Evolutionary conservation across 2,329 filamentous ascomycete genomes (phyloP), one percentile per base, ranked within the genome.

Genomic region (Phialophora tarda): DNA sequence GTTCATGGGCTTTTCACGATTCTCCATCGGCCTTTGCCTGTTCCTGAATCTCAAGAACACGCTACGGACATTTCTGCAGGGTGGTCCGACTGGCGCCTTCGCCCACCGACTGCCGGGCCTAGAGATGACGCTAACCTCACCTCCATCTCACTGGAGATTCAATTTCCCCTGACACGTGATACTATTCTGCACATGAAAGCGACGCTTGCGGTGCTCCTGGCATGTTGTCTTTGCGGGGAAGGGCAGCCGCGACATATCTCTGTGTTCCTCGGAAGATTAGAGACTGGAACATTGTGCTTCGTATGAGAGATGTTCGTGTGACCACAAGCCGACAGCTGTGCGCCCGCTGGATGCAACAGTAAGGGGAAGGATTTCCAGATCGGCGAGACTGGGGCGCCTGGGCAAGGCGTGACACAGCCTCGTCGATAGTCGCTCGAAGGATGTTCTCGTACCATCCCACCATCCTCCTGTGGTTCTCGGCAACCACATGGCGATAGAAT

Each of bases 11-110:
- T 21, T 30, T 24, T 30, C 41, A 59, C 47, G 26, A 24, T 28
- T 50, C 57, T 59, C 57, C 57, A 59, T 48, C 41, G 24, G 59
- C 50, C 60, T 56, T 56, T 62, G 34, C 60, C 60, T 62, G 60
- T 62, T 62, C 60, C 60, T 62, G 60, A 62, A 55, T 47, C 23
- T 34, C 47, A 59, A 32, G 59, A 53, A 53, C 47, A 32, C 59
- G 59, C 59, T 62, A 62, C 59, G 59, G 59, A 62, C 59, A 50
- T 62, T 62, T 53, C 5, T n/a, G 21, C 23, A 38, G 44, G 38
- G 3, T 24, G 28, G 41, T 30, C 57, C 57, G 41, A 59, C 24
- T 48, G 44, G 38, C 26, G 44, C n/a, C 24, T 48, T 30, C n/a
- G 41, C 41, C 24, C 44, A 28, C 57, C 48, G 59, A 53, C 21